Percentiles rank a stretch among this genome's conserved stretches.
phyloP scores from a whole-genome alignment of 371 early-diverging fungal species.

The Apophysomyces sp. region DNA sequence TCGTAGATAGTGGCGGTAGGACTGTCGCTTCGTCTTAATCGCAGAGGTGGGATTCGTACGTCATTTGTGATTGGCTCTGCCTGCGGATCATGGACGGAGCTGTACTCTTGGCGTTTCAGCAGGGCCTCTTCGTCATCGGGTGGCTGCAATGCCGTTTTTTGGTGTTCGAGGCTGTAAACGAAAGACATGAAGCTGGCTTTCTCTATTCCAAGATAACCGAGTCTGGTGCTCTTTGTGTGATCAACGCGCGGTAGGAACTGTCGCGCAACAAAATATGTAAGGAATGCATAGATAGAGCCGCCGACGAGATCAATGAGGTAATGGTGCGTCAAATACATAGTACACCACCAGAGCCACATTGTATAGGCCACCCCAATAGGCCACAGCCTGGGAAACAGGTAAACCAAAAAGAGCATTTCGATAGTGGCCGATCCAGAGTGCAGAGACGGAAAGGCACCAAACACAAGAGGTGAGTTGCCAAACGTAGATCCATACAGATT shows the following conservation, averaged over 20 bases:
- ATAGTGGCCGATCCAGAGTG: slow-evolving; percentile 73
- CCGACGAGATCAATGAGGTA: slow-evolving; percentile 74
- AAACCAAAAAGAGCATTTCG: slow-evolving; percentile 59
- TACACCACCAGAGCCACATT: slow-evolving; percentile 76
- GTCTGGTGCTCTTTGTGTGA: slow-evolving; percentile 21
- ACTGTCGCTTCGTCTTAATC: neutral
- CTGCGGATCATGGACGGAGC: neutral
- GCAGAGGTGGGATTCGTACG: neutral
- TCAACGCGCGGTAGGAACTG: slow-evolving; percentile 27
- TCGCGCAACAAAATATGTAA: slow-evolving; percentile 48
- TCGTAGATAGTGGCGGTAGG: neutral
- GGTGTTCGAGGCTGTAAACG: slow-evolving; percentile 24
- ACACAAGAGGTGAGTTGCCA: slow-evolving; percentile 72
- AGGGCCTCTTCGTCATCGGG: slow-evolving; percentile 3
- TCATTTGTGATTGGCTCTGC: neutral
- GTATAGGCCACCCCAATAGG: slow-evolving; percentile 54
- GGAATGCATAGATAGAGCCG: slow-evolving; percentile 67
- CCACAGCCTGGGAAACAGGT: slow-evolving; percentile 48
- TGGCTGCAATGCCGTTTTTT: neutral
- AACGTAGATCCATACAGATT: slow-evolving; percentile 67
- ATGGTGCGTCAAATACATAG: slow-evolving; percentile 77
- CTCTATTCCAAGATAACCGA: slow-evolving; percentile 35
- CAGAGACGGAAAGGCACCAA: slow-evolving; percentile 77
- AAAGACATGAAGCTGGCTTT: slow-evolving; percentile 21
- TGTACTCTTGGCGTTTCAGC: neutral